Evolutionary conservation across 2,329 filamentous ascomycete genomes (phyloP), one percentile per base, ranked within the genome.

Genomic region (Emmonsia crescens): DNA sequence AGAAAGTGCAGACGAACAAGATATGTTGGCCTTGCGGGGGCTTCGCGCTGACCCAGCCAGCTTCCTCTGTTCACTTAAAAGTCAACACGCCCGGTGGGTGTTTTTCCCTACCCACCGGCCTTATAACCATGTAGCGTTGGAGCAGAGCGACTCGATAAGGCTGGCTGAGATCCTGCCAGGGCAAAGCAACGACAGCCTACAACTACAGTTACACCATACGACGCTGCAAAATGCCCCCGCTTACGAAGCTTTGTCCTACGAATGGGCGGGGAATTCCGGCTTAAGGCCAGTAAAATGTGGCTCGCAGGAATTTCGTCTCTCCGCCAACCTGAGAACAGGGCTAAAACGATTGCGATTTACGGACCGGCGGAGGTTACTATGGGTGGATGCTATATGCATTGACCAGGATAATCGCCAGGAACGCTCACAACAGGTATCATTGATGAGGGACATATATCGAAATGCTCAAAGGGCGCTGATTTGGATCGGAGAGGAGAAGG

Each of bases 381-480:
- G 66, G 66, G 58, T 63, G 29, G 65, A 67, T 49, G 62, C 61
- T 29, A 29, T 67, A 1, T 67, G 66, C 57, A 67, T 67, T 33
- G 60, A 66, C 52, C 62, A 65, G 38, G 19, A 55, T 5, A 61
- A 64, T 36, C 12, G 40, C 16, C 61, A 57, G 9, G 66, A 66
- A 27, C 61, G 64, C 19, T 63, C 61, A 12, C 58, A 62, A 6
- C 65, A 66, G 46, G 62, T 66, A 5, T 48, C 55, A 24, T 54
- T 66, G 19, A 67, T 67, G 65, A 60, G 59, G 27, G 27, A 58
- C 14, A 64, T 67, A 33, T 67, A 67, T 31, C 33, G 49, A 9
- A 54, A 61, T 51, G 63, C 63, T 1, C 46, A 42, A 14, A n/a
- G n/a, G 49, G 48, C 49, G 31, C 16, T 60, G 10, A 60, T 60